Conservation (phyloP, 345 rosid species). For the Streptanthus diversifolius region DNA sequence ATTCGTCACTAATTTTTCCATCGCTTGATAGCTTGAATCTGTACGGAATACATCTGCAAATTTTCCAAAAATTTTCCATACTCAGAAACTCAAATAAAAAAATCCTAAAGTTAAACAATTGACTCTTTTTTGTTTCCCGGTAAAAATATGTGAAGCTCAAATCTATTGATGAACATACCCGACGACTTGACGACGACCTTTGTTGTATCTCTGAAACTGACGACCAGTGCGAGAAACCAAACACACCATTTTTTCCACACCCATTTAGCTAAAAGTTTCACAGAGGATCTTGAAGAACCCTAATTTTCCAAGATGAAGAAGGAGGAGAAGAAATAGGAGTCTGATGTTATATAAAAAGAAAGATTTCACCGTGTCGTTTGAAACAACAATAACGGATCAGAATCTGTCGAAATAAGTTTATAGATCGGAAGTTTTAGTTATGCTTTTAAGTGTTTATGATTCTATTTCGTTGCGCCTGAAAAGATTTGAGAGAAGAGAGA, state of each 20-base stretch:
- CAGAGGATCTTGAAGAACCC: background rate
- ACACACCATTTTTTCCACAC: slow-evolving; percentile 46
- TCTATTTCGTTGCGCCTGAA: slow-evolving; percentile 28
- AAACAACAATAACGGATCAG: slow-evolving; percentile 21
- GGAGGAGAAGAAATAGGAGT: background rate
- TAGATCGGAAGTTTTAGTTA: slow-evolving; percentile 7
- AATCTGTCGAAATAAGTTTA: slow-evolving; percentile 21
- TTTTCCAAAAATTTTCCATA: background rate
- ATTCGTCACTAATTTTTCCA: slow-evolving; percentile 43
- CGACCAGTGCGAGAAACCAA: slow-evolving; percentile 75
- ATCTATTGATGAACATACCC: slow-evolving; percentile 50
- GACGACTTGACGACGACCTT: slow-evolving; percentile 88
- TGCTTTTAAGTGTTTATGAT: slow-evolving; percentile 18
- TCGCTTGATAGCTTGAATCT: slow-evolving; percentile 45
- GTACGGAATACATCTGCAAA: slow-evolving; percentile 78
- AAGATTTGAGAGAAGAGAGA: slow-evolving; percentile 24
- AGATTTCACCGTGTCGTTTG: slow-evolving; percentile 1
- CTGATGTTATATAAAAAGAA: background rate
- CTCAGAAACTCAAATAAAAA: background rate
- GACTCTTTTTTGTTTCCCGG: background rate
- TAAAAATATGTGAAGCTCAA: background rate
- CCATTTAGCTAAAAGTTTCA: slow-evolving; percentile 10
- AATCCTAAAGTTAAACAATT: background rate
- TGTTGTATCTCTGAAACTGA: slow-evolving; percentile 66
- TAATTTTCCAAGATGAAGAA: background rate